phyloP scores from a whole-genome alignment of 1,139 yeast genomes.

The Tardiomyces depauwii region DNA sequence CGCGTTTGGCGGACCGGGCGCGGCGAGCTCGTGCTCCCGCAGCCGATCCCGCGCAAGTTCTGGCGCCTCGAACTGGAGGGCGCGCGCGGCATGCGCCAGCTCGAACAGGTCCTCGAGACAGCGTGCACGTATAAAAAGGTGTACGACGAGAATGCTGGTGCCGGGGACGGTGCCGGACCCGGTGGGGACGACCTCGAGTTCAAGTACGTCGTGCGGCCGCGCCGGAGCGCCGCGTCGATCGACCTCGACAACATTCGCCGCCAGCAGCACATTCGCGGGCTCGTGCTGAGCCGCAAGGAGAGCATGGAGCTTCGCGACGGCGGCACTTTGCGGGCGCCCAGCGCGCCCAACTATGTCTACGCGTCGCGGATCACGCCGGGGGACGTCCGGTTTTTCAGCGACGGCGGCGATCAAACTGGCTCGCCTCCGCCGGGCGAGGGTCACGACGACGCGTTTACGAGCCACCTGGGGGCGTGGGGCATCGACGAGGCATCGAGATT shows the following conservation, averaged over 20 bases:
- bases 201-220: constrained; percentile 2
- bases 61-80: constrained; percentile 51
- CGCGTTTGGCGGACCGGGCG: constrained; percentile 43
- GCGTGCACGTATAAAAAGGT: constrained; percentile 32
- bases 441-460: no score
- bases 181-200: constrained; percentile 2
- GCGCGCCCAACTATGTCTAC: neutral
- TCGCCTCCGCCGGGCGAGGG: no score
- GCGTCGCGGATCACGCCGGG: no score
- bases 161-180: constrained; percentile 2
- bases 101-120: constrained; percentile 31
- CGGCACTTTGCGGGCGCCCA: neutral
- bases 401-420: no score
- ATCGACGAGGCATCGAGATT: no score
- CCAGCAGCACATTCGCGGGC: no score
- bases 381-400: no score
- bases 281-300: no score
- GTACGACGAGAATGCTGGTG: constrained; percentile 1
- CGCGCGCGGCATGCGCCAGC: constrained; percentile 21
- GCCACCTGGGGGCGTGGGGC: no score
- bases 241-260: no score
- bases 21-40: constrained; percentile 50
- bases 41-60: constrained; percentile 60
- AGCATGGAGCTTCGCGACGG: no score
- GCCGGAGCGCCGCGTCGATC: constrained; percentile 4